Conservation (phyloP, 208 protist species). For the Strigomonas culicis region DNA sequence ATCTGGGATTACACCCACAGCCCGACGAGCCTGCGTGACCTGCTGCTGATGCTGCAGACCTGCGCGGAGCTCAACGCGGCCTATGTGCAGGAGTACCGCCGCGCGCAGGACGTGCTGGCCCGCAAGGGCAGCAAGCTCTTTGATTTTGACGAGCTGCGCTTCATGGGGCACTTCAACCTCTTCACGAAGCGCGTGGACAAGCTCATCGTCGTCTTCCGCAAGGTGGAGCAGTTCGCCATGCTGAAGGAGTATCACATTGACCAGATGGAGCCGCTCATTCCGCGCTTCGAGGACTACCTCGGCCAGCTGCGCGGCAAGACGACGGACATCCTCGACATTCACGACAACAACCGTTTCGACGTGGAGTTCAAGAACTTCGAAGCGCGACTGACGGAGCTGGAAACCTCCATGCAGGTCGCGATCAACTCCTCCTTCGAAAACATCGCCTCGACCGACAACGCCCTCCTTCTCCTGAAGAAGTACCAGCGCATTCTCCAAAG, state of each 20-base stretch:
- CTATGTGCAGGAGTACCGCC: constrained; percentile 93
- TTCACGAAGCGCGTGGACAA: constrained; percentile 97
- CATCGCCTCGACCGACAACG: constrained; percentile 93
- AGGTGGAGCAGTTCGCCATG: constrained; percentile 95
- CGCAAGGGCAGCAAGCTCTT: constrained; percentile 78
- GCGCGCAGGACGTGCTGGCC: constrained; percentile 85
- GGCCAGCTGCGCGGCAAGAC: constrained; percentile 90
- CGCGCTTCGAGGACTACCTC: constrained; percentile 92
- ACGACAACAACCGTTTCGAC: constrained; percentile 94
- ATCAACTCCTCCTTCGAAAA: constrained; percentile 96
- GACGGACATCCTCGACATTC: constrained; percentile 94
- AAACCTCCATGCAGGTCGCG: constrained; percentile 93
- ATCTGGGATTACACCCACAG: constrained; percentile 93
- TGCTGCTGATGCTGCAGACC: constrained; percentile 77
- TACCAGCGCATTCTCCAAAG: constrained; percentile 93
- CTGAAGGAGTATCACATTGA: constrained; percentile 93
- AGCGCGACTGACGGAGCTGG: constrained; percentile 90
- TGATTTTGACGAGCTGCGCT: constrained; percentile 93
- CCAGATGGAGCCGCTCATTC: constrained; percentile 92
- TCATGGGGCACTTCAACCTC: constrained; percentile 97
- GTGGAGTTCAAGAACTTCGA: constrained; percentile 96
- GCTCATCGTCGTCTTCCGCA: constrained; percentile 95
- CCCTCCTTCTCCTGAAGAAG: constrained; percentile 90
- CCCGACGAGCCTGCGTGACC: constrained; percentile 60
- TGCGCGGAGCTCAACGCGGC: constrained; percentile 91